Base-by-base conservation (phyloP, 2,329 filamentous ascomycete species). In the Huntiella omanensis region DNA sequence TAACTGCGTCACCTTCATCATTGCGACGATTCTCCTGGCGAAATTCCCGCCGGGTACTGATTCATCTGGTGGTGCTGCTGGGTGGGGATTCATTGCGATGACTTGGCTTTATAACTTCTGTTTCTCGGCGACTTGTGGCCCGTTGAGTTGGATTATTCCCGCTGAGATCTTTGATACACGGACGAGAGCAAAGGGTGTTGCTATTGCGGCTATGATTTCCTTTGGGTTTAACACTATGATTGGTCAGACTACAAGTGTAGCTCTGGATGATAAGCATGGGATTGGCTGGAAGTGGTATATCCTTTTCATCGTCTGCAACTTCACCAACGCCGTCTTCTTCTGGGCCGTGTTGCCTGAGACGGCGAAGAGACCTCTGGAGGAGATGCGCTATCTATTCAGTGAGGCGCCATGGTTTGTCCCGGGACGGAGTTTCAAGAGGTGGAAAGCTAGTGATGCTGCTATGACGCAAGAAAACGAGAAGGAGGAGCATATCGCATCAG, bases 91-190 rank as follows among this genome's bases (percentile, higher is more conserved):
- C 60, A 87, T 87, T 51, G 55, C 50, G 37, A 68, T 73, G 54
- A 87, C 81, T 1, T 87, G 82, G 82, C 58, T 83, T 1, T 87
- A 83, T 67, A 86, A 87, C 62, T 80, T 85, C 63, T 78, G 69
- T 37, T 86, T 84, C 66, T 78, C 70, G 3, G 69, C 70, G 33
- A 80, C 78, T 2, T 82, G 77, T 49, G 81, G 81, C 16, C 80
- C 81, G 0, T 61, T 85, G 1, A 61, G 59, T 0, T 70, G 61
- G 69, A 71, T 72, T 53, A 75, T 77, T 50, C 73, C 73, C 0
- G 76, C 80, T 43, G 80, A 84, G 57, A 79, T 84, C 36, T 86
- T 86, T 61, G 81, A 86, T 59, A 86, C 78, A 2, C 73, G 77
- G 51, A 86, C 80, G 0, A 71, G 82, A 35, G 69, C 75, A 45